Base-by-base conservation (phyloP, 495 filamentous ascomycete species). In the Hyaloscypha bicolor region DNA sequence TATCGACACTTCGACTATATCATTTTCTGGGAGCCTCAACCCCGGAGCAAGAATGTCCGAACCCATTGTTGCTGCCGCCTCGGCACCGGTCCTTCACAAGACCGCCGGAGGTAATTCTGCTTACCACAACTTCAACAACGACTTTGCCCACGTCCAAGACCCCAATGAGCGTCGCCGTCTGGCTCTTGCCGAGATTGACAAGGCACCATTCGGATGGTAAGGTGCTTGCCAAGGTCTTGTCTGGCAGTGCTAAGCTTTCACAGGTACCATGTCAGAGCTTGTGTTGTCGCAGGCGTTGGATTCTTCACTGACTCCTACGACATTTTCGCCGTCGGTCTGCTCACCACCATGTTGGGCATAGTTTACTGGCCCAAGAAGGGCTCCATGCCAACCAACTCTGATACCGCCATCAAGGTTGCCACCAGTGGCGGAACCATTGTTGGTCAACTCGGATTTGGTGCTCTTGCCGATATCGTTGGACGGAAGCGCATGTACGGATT, bases 371-470 rank as follows among this genome's bases (percentile, higher is more conserved):
- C 79, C 82, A 87, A 0, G 75, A 75, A 74, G 31, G 85, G 89
- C 45, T 66, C 72, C 4, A 89, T 92, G 72, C 88, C 88, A 30
- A 82, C 80, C 60, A 78, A 75, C 65, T 85, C 88, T 9, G 91
- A 94, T 73, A 94, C 90, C 3, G 92, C 90, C 57, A 93, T 97
- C 81, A 97, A 97, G 78, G 88, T 93, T 14, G 86, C 93, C 9
- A 95, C 93, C 19, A 94, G 90, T 14, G 89, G 86, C 63, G 93
- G 93, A 53, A 96, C 92, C 30, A 91, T 96, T 66, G 78, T 96
- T 67, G 93, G 93, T 55, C 93, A 96, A 78, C 76, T 96, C 30
- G 84, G 84, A 66, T 96, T 97, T 72, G 93, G 93, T 62, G 87
- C 83, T 76, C 80, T 94, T 14, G 93, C 92, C 22, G 93, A 96